A percentile compares a stretch with the other conserved stretches of the same genome.
Conservation (phyloP, 1,139 yeast species). For the Barnettozyma hawaiiensis region DNA sequence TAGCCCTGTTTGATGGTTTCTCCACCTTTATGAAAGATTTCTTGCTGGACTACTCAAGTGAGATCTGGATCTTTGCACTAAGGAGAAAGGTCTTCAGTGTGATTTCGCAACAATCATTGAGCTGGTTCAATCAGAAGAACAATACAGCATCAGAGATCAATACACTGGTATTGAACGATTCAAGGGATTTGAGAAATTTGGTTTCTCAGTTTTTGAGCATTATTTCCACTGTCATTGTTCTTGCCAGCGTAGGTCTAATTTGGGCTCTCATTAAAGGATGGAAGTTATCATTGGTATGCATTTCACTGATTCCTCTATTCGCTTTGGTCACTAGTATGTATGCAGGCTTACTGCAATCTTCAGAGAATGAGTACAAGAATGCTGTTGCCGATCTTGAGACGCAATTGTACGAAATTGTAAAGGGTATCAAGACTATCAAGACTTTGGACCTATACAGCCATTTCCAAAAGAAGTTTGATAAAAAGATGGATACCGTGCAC, state of each 20-base stretch:
- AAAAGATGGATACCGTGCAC: slow-evolving; percentile 29
- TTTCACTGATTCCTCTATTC: slow-evolving; percentile 66
- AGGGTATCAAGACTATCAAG: slow-evolving; percentile 58
- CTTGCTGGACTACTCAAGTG: slow-evolving; percentile 54
- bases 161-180: slow-evolving; percentile 70
- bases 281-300: slow-evolving; percentile 77
- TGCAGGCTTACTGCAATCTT: slow-evolving; percentile 43
- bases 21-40: slow-evolving; percentile 47
- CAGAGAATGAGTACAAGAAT: slow-evolving; percentile 59
- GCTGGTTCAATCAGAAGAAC: slow-evolving; percentile 43
- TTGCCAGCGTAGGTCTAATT: slow-evolving; percentile 53
- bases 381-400: slow-evolving; percentile 49
- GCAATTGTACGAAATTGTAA: slow-evolving; percentile 51
- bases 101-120: slow-evolving; percentile 47
- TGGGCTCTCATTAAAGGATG: slow-evolving; percentile 86
- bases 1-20: slow-evolving; percentile 59
- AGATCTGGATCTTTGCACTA: slow-evolving; percentile 56
- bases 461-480: slow-evolving; percentile 38
- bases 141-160: slow-evolving; percentile 53
- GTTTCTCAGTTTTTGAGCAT: slow-evolving; percentile 58
- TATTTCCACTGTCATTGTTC: slow-evolving; percentile 43
- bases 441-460: slow-evolving; percentile 45
- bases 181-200: slow-evolving; percentile 66
- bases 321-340: slow-evolving; percentile 45
- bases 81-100: slow-evolving; percentile 46